Evolutionary conservation across 257 asterid genomes (phyloP), one percentile per base, ranked within the genome.

Genomic region (Datura wrightii): DNA sequence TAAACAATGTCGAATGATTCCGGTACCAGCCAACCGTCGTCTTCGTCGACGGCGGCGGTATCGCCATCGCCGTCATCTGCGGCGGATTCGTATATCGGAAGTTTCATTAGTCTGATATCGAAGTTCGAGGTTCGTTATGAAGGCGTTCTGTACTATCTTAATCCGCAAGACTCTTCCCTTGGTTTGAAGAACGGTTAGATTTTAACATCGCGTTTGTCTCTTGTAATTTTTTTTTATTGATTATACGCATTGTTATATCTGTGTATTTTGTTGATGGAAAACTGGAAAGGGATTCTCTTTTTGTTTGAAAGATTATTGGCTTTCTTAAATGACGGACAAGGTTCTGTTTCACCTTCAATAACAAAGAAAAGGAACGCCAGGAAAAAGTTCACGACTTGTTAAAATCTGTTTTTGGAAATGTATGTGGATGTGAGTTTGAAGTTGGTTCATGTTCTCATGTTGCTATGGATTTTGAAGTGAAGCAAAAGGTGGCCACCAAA

Each of bases 51-150:
- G 55, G 39, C 56, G 79, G 18, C 2, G 37, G 37, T 10, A 37
- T 71, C 79, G 39, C 37, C 55, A 42, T 50, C 85, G 52, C 5
- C 88, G 16, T 79, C 96, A 65, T 58, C 91, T 86, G 58, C 91
- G 79, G 92, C 87, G 86, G 96, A 93, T 86, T 89, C 94, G 18
- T 94, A 92, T 91, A 90, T 93, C 89, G 98, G 97, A 84, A 90
- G 97, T 84, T 88, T 87, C 86, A 88, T 93, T 10, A 93, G 94
- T 93, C 90, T 94, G 70, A 89, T 86, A 46, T 93, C 97, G 3
- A 93, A 92, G 92, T 89, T 84, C 81, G 97, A 93, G 91, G 91
- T 94, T 89, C 98, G 98, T 66, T 93, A 93, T 84, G 97, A 94
- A 86, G 97, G 97, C 65, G 79, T 91, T 55, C 90, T 93, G 0